These are phyloP conservation scores for Phaseolus lunatus DNA, from an alignment of 306 rosid species.

Conservation along the genomic window DNA sequence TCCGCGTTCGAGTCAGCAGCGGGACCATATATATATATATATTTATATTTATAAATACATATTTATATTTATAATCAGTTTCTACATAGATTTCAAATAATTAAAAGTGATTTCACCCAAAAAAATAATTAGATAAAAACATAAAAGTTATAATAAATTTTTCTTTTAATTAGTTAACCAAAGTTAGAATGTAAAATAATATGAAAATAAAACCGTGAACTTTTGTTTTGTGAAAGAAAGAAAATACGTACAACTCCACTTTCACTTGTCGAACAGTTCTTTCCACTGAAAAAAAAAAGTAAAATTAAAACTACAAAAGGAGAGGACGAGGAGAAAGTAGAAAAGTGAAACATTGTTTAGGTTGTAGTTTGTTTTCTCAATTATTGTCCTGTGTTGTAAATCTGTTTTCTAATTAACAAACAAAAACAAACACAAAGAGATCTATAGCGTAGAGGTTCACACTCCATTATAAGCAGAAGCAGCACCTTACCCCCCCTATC, in stretches of 20 bases:
- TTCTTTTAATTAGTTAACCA: neutral
- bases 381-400: neutral
- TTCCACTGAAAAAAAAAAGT: neutral
- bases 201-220: neutral
- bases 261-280: neutral
- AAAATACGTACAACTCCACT: neutral
- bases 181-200: neutral
- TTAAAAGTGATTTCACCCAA: too few relatives aligned
- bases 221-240: neutral
- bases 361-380: constrained; percentile 8
- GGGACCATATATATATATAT: too few relatives aligned
- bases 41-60: too few relatives aligned
- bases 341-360: constrained; percentile 34
- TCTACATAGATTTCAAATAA: too few relatives aligned
- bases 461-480: constrained; percentile 51
- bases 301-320: neutral
- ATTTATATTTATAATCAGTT: too few relatives aligned
- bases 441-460: constrained; percentile 1
- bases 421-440: constrained; percentile 15
- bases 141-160: neutral
- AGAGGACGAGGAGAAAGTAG: neutral
- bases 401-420: neutral
- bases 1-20: too few relatives aligned
- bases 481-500: constrained; percentile 39
- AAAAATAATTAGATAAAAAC: neutral